phyloP scores from a whole-genome alignment of 495 filamentous ascomycete species.

The Neurospora sp. region DNA sequence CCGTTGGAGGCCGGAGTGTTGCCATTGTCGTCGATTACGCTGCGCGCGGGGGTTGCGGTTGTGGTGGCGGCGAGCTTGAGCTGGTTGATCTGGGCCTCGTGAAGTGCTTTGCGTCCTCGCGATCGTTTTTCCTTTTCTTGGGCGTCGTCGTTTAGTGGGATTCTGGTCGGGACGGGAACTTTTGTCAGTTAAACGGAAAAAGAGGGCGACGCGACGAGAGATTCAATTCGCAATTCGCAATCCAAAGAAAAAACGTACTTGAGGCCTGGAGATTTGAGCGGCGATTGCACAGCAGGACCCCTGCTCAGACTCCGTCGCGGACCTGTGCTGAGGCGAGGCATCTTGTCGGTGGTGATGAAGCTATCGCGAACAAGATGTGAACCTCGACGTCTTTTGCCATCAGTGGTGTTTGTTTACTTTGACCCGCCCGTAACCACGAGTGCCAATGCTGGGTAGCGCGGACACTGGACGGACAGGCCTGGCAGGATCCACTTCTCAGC shows the following conservation, averaged over 20 bases:
- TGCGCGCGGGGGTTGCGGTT: conserved; percentile 59
- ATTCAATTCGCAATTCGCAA: conserved; percentile 40
- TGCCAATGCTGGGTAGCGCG: background rate
- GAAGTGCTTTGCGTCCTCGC: conserved; percentile 76
- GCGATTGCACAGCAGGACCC: conserved; percentile 16
- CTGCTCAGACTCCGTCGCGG: conserved; percentile 46
- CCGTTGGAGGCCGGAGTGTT: conserved; percentile 36
- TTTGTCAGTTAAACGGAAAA: background rate
- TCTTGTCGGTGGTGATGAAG: conserved; percentile 28
- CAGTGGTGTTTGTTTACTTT: conserved; percentile 19
- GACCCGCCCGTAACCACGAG: background rate
- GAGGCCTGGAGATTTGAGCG: conserved; percentile 17
- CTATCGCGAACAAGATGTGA: conserved; percentile 1
- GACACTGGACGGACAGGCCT: background rate
- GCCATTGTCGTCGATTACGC: conserved; percentile 47
- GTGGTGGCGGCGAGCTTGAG: conserved; percentile 68
- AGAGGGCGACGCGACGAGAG: background rate
- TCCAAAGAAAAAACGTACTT: conserved; percentile 41
- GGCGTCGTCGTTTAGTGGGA: conserved; percentile 92
- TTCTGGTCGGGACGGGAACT: conserved; percentile 28
- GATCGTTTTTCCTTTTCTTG: conserved; percentile 82
- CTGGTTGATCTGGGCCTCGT: conserved; percentile 86
- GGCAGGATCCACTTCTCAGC: background rate
- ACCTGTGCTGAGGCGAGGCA: conserved; percentile 64
- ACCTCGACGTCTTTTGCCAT: background rate